Conservation (phyloP, 2,329 filamentous ascomycete species). For the Talaromyces islandicus region DNA sequence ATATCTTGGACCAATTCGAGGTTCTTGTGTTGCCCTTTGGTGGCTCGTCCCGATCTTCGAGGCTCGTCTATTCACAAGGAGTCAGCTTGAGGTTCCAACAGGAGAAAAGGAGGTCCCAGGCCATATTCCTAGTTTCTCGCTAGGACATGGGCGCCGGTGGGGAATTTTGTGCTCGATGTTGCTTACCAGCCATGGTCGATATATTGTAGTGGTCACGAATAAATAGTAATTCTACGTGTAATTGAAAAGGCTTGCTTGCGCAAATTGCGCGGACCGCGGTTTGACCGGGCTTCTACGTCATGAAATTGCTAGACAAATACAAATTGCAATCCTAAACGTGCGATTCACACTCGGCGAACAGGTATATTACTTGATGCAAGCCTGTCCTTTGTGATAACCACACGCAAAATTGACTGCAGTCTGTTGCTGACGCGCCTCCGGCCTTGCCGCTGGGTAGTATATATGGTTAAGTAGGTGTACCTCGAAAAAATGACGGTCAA, state of each 20-base stretch:
- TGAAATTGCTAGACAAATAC: slow-evolving; percentile 36
- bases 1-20: slow-evolving; percentile 65
- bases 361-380: slow-evolving; percentile 28
- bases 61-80: slow-evolving; percentile 62
- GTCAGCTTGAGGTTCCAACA: slow-evolving; percentile 24
- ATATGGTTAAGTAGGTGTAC: neutral
- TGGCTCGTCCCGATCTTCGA: slow-evolving; percentile 88
- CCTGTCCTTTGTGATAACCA: slow-evolving; percentile 11
- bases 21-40: slow-evolving; percentile 93
- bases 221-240: slow-evolving; percentile 29
- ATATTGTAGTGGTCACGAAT: slow-evolving; percentile 17
- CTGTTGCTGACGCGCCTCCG: neutral
- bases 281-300: slow-evolving; percentile 34
- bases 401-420: slow-evolving; percentile 16
- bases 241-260: slow-evolving; percentile 4
- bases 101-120: slow-evolving; percentile 1
- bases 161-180: slow-evolving; percentile 41
- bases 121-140: neutral
- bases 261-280: slow-evolving; percentile 16
- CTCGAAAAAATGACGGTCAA: neutral
- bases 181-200: slow-evolving; percentile 58
- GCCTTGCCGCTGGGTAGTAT: neutral
- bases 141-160: neutral
- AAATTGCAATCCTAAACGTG: slow-evolving; percentile 25
- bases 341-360: slow-evolving; percentile 4